Base-by-base conservation (phyloP, 177 flowering plant species). In the Vitis hybrid region DNA sequence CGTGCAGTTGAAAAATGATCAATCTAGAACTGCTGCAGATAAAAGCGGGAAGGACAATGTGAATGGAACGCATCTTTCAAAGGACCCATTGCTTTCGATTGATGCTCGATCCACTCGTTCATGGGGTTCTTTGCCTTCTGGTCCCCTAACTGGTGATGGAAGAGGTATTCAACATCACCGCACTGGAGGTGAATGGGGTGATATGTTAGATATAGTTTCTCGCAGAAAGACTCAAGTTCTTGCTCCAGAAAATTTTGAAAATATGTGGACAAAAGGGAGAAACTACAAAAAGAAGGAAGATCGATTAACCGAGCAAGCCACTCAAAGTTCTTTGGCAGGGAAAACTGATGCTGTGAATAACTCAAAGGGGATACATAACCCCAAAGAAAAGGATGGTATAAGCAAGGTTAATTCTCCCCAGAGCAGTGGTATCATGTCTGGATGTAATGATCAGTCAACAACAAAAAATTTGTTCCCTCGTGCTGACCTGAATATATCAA, bases 241-340 rank as follows among this genome's bases (percentile, higher is more conserved):
- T 79, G 97, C 99, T 70, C 97, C 99, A 12, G 97, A 96, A 73
- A 75, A 96, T 84, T 87, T 94, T 78, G 98, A 96, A 48, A 94
- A 92, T 79, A 87, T 94, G 94, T 96, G 99, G 99, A 68, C 99
- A 9, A 94, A 91, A 77, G 98, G 98, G 64, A 81, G 86, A 77
- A 79, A 92, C 76, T 96, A 90, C 80, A 89, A 59, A 77, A 87
- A 71, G 71, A 89, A 86, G 67, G 92, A 86, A 61, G 77, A 75
- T 71, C 76, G 24, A 73, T 41, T 73, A 6, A 68, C 17, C 18
- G 88, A 81, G 66, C 83, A 86, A 66, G 78, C 61, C 48, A 54
- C 71, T n/a, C 73, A 76, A 61, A 75, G 71, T 68, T 67, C 80
- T 52, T 65, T 73, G 4, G 67, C n/a, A 2, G 81, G 78, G 24